Evolutionary conservation across 768 basidiomycete species (phyloP).

Genomic region (Chlorophyllum brunneum): DNA sequence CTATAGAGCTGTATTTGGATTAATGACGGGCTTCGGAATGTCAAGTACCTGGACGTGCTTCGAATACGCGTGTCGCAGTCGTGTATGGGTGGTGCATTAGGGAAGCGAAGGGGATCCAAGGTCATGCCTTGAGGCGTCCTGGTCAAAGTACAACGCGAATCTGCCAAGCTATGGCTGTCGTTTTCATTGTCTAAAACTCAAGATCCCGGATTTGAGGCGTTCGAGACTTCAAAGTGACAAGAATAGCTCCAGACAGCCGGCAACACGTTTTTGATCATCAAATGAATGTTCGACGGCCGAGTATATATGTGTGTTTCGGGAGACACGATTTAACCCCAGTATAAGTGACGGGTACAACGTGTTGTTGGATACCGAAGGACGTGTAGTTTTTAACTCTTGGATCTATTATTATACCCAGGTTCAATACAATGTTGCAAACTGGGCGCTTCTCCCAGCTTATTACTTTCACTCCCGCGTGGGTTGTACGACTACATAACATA

Average conservation of each 20-base stretch:
- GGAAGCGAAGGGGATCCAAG: neutral
- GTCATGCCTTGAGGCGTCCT: neutral
- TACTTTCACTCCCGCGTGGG: neutral
- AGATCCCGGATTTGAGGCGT: neutral
- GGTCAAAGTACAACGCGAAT: neutral
- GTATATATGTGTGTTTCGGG: neutral
- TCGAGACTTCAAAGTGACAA: neutral
- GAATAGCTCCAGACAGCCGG: neutral
- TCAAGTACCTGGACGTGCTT: constrained; percentile 3
- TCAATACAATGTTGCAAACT: neutral
- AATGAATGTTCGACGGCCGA: neutral
- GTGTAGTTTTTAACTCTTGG: neutral
- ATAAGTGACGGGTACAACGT: neutral
- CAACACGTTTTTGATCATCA: neutral
- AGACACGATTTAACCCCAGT: no score
- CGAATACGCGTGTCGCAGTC: constrained; percentile 7
- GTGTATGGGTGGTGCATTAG: constrained; percentile 1
- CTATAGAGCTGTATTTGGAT: neutral
- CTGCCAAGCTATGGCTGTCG: no score
- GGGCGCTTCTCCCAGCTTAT: neutral
- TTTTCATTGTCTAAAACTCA: no score
- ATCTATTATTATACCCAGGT: neutral
- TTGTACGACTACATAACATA: neutral
- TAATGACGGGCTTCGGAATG: neutral
- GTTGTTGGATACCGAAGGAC: neutral